Percentiles rank a stretch among this genome's conserved stretches.
phyloP scores from a whole-genome alignment of 1,139 yeast species.

The Pichia sp. region DNA sequence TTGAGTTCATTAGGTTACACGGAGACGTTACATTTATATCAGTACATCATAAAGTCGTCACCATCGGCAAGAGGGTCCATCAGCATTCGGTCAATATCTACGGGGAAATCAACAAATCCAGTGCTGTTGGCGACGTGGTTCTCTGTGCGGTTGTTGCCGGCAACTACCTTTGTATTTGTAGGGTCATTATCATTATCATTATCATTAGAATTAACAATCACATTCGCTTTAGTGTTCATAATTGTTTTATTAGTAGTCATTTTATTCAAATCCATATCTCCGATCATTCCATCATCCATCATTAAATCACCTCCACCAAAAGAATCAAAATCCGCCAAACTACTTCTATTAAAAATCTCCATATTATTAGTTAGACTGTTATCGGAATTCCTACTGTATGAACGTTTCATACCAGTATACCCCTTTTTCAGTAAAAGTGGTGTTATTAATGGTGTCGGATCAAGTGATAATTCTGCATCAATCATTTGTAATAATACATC shows the following conservation, averaged over 20 bases:
- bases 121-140: too few species aligned
- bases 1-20: background rate
- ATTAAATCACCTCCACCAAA: slow-evolving; percentile 12
- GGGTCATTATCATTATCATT: background rate
- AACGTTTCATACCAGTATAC: slow-evolving; percentile 1
- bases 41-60: slow-evolving; percentile 15
- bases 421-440: slow-evolving; percentile 7
- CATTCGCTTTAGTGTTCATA: too few species aligned
- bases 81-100: background rate
- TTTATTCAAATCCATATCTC: too few species aligned
- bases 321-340: slow-evolving; percentile 12
- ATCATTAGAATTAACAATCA: background rate
- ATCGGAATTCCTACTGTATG: slow-evolving; percentile 10
- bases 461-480: slow-evolving; percentile 13
- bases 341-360: slow-evolving; percentile 8
- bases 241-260: too few species aligned
- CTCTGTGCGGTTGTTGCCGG: too few species aligned
- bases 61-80: background rate
- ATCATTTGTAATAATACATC: slow-evolving; percentile 12
- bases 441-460: slow-evolving; percentile 12
- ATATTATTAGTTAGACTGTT: slow-evolving; percentile 1
- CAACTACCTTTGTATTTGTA: too few species aligned
- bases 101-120: too few species aligned
- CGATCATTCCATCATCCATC: slow-evolving; percentile 8
- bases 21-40: too few species aligned